Evolutionary conservation across 257 asterid species (phyloP), one percentile per base, ranked within the genome.

Genomic region (Anisodus acutangulus): DNA sequence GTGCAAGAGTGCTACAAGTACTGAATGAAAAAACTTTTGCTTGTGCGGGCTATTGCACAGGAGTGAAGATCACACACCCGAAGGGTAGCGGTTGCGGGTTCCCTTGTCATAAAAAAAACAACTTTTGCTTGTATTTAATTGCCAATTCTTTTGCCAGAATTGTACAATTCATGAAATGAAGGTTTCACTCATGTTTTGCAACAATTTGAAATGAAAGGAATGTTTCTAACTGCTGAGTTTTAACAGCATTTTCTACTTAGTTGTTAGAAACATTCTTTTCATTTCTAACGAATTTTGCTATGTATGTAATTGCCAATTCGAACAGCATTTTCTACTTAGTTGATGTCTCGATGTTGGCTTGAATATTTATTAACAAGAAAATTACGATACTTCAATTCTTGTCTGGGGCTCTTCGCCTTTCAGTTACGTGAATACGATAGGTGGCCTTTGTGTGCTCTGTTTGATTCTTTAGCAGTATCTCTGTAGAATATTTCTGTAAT

Each of bases 381-480:
- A 3, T 55, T 12, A 1, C 17, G 63, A 76, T 76, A 22, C 47
- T 51, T 51, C 8, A 17, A 74, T 22, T 22, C 6, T 43, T 74
- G 13, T 22, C 19, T 13, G 17, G 8, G 35, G 12, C n/a, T 13
- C 64, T 59, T 59, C 12, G 11, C 80, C 37, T 53, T 47, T 74
- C 60, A 74, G 19, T 19, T 19, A 19, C 49, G 60, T 49, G 81
- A 76, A 76, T 12, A 51, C 6, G 0, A 76, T 1, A 12, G 45
- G 3, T 51, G 15, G 26, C 62, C n/a, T 2, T 76, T 51, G 81
- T 76, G 63, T 22, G 13, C 26, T 51, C 47, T 26, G 81, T 76
- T 49, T 76, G 63, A 76, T 76, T 22, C 81, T 51, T 76, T 22
- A 76, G 63, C 81, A 6, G 47, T 22, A 53, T 51, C n/a, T 47